Base-by-base conservation (phyloP, 192 early-diverging fungal genomes). In the Coemansia sp. region DNA sequence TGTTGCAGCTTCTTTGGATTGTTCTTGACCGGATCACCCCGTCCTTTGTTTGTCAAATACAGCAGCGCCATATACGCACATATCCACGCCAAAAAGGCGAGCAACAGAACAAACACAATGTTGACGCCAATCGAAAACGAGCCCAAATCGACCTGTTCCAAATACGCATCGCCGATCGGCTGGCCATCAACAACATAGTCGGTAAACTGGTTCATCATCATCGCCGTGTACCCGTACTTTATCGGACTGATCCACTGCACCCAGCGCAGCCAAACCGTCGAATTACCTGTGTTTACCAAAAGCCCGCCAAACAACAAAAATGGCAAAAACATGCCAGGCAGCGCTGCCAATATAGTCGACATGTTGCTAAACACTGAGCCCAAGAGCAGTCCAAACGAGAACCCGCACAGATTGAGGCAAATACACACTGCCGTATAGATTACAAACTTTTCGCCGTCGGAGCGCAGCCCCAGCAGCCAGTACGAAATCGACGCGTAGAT, bases 301-400 rank as follows among this genome's bases (percentile, higher is more conserved):
- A 88, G 82, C 6, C 87, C 87, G 26, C 75, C 74, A 66, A 86
- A 80, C 37, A 85, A 64, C 72, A 85, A 71, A 23, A 85, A 68
- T 5, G 86, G 86, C 55, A 87, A 46, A 12, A 87, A 71, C 40
- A 85, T 62, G 57, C 68, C 38, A 0, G 87, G 87, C 17, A 83
- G 53, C 3, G 72, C 69, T 1, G 71, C 60, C 44, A 86, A 53
- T 11, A 84, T 76, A 17, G 84, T 62, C 34, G 74, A 53, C 37
- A 88, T 68, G 20, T 62, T 62, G 3, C 59, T n/a, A 52, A 86
- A 84, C 17, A 71, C 19, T 14, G 78, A 80, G n/a, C 75, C 87
- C 28, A 85, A 55, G 25, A 79, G 59, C 20, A 85, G 74, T 12
- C 87, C 87, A 51, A 82, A 72, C 3, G 83, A 68, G 49, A 80